Evolutionary conservation across 1,284 basidiomycete genomes (phyloP).

Genomic region (Puccinia horiana): DNA sequence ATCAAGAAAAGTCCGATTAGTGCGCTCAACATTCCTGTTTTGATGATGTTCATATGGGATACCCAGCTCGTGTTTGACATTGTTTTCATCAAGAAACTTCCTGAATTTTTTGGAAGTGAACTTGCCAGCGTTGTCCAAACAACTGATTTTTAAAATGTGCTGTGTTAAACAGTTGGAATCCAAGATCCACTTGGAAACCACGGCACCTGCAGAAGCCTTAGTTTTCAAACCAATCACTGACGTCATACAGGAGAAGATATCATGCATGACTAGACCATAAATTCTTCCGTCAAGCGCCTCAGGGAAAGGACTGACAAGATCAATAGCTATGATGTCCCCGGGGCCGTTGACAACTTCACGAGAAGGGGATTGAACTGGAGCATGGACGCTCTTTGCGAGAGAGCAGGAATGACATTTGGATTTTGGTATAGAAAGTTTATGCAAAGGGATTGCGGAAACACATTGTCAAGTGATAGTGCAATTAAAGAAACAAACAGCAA

Average conservation of each 20-base stretch:
- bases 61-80: not conserved
- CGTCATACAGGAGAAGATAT: not conserved
- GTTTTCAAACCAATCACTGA: not conserved
- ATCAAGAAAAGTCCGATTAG: constrained; percentile 8
- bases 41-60: constrained; percentile 30
- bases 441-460: not conserved
- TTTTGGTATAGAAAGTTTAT: not conserved
- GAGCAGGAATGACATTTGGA: not conserved
- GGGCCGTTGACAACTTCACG: not conserved
- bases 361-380: not conserved
- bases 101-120: not conserved
- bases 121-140: constrained; percentile 10
- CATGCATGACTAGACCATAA: not conserved
- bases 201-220: not conserved
- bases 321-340: not conserved
- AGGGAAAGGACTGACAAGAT: not conserved
- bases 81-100: not conserved
- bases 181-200: not conserved
- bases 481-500: not conserved
- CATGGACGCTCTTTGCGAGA: not conserved
- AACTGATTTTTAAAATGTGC: not conserved
- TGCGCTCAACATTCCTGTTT: constrained; percentile 15
- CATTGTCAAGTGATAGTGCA: not conserved
- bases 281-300: not conserved
- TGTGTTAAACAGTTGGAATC: not conserved